phyloP scores from a whole-genome alignment of 2,329 filamentous ascomycete species.

The Diaporthe ampelina region DNA sequence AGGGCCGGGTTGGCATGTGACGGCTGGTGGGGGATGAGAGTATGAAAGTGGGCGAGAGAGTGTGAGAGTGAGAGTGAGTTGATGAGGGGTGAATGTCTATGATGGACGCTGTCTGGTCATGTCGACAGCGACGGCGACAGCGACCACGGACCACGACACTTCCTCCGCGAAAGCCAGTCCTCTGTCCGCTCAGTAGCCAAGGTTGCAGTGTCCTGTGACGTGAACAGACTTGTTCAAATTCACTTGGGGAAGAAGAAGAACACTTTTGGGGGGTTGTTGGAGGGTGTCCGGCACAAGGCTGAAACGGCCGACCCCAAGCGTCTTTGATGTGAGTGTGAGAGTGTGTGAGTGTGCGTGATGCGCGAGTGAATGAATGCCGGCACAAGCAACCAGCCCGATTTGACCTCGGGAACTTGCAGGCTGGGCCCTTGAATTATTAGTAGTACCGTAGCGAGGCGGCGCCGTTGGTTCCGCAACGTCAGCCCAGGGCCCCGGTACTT shows the following conservation, averaged over 20 bases:
- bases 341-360: not conserved
- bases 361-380: not conserved
- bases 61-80: conserved; percentile 7
- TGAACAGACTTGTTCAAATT: not conserved
- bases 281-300: conserved; percentile 23
- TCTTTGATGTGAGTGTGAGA: not conserved
- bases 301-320: conserved; percentile 27
- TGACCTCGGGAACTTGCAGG: not conserved
- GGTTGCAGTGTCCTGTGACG: not conserved
- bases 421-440: not conserved
- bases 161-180: not conserved
- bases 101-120: conserved; percentile 30
- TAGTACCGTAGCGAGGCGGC: conserved; percentile 7
- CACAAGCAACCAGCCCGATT: not conserved
- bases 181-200: not conserved
- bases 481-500: not conserved
- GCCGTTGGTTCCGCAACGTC: not conserved
- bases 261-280: not conserved
- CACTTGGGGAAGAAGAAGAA: not conserved
- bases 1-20: not conserved
- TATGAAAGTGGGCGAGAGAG: not conserved
- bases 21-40: not conserved
- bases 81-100: conserved; percentile 6
- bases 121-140: conserved; percentile 31
- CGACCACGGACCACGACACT: not conserved